Evolutionary conservation across 2,329 filamentous ascomycete genomes (phyloP), one percentile per base, ranked within the genome.

Genomic region (Metarhizium humberi): DNA sequence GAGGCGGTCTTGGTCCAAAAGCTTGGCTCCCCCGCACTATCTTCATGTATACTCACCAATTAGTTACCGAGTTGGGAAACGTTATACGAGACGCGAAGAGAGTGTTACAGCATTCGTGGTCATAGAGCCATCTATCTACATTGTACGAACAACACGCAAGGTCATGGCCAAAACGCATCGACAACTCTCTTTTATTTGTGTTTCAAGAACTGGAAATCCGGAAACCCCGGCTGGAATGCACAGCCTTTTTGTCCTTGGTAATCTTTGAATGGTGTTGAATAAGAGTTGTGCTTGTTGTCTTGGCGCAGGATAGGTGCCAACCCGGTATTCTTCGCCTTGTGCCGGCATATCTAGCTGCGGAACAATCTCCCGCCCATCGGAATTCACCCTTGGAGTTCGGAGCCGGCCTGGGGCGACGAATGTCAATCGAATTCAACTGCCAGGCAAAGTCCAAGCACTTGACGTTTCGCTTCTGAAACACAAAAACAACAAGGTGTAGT

Each of bases 291-390:
- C 20, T 16, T 42, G 4, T 34, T 29, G 10, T 16, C 51, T 38
- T 48, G 32, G 45, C 45, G 30, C 34, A 13, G 6, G 6, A 50
- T 10, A 11, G 6, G 20, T 18, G 14, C 6, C 25, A 30, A 25
- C 32, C 36, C 51, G 48, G 55, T 45, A 55, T 57, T 18, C 53
- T 45, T 59, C 53, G 55, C 55, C 50, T 54, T 59, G 40, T 55
- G 51, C 57, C 50, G 53, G 55, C 55, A 51, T 25, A 30, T 43
- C 18, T 30, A 11, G 16, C 30, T 25, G 42, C 55, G 55, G 52
- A 56, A 55, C 10, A 36, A 5, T n/a, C 3, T 46, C 50, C 46
- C 55, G 30, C 32, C 11, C 36, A n/a, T 32, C 20, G 56, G 45
- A 52, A 47, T 53, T 20, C n/a, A 36, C 30, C 45, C 50, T 43